Percentiles rank a stretch among this genome's conserved stretches.
phyloP scores from a whole-genome alignment of 306 rosid genomes.

The Carpinus viminea region DNA sequence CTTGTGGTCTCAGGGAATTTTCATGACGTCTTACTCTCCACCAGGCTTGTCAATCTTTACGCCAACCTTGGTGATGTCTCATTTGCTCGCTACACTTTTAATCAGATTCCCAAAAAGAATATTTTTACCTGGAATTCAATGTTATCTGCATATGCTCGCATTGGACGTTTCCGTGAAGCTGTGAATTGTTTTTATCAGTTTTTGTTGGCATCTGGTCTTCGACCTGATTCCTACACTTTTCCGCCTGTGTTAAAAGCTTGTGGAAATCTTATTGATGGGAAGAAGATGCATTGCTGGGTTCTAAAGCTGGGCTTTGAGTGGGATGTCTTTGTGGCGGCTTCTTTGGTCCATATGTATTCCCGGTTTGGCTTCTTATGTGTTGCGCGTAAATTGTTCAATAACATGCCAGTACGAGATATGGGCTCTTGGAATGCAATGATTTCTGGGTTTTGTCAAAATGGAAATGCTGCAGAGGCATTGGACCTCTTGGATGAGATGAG shows the following conservation, averaged over 20 bases:
- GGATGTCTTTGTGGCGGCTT: constrained; percentile 52
- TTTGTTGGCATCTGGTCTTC: constrained; percentile 31
- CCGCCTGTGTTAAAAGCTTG: constrained; percentile 57
- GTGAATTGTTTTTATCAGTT: constrained; percentile 37
- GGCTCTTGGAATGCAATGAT: constrained; percentile 62
- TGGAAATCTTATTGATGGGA: constrained; percentile 38
- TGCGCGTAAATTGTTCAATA: constrained; percentile 38
- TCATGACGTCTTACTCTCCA: constrained; percentile 32
- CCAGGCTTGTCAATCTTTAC: constrained; percentile 47
- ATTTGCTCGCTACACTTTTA: constrained; percentile 34
- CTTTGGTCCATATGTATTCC: constrained; percentile 52
- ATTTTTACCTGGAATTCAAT: constrained; percentile 58
- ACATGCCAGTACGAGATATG: constrained; percentile 43
- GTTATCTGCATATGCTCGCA: constrained; percentile 51
- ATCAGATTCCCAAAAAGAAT: constrained; percentile 42
- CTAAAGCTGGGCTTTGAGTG: constrained; percentile 50
- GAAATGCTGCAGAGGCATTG: constrained; percentile 44
- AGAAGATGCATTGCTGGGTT: constrained; percentile 49
- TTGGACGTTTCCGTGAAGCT: constrained; percentile 38
- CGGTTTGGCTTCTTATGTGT: constrained; percentile 37
- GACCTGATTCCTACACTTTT: constrained; percentile 48
- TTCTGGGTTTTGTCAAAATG: constrained; percentile 51
- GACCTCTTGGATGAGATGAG: constrained; percentile 46
- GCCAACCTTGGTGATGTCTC: constrained; percentile 45
- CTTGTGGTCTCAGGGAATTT: constrained; percentile 46